Evolutionary conservation across 495 filamentous ascomycete species (phyloP).

Genomic region (Hypoxylon intermedium): DNA sequence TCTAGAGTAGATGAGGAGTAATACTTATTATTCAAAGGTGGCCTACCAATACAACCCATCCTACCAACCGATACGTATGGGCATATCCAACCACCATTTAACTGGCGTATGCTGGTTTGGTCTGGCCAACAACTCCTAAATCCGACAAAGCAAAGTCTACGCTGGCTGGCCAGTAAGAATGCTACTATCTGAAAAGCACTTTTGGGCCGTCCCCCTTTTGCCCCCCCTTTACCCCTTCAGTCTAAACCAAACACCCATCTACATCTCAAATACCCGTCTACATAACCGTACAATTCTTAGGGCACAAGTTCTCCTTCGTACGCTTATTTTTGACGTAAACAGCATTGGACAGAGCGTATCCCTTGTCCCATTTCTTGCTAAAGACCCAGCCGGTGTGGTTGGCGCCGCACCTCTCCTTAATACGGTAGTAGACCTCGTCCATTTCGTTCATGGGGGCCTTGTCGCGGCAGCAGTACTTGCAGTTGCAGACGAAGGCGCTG

Average conservation of each 20-base stretch:
- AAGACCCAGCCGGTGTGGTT: constrained; percentile 29
- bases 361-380: constrained; percentile 35
- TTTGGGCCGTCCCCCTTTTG: not conserved
- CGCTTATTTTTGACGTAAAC: not conserved
- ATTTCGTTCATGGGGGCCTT: constrained; percentile 14
- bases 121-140: too few species aligned
- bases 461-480: constrained; percentile 14
- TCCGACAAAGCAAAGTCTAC: too few species aligned
- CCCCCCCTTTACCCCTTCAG: not conserved
- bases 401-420: constrained; percentile 16
- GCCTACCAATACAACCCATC: too few species aligned
- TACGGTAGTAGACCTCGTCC: constrained; percentile 21
- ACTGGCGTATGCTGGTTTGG: too few species aligned
- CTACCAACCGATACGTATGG: too few species aligned
- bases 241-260: too few species aligned
- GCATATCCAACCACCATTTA: too few species aligned
- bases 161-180: too few species aligned
- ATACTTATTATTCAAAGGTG: too few species aligned
- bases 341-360: constrained; percentile 13
- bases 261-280: not conserved
- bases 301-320: constrained; percentile 4
- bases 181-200: too few species aligned
- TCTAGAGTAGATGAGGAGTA: too few species aligned
- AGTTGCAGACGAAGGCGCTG: constrained; percentile 60
- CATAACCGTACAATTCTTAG: constrained; percentile 6